Evolutionary conservation across 495 filamentous ascomycete species (phyloP).

Genomic region (Penicillium robsamsonii): DNA sequence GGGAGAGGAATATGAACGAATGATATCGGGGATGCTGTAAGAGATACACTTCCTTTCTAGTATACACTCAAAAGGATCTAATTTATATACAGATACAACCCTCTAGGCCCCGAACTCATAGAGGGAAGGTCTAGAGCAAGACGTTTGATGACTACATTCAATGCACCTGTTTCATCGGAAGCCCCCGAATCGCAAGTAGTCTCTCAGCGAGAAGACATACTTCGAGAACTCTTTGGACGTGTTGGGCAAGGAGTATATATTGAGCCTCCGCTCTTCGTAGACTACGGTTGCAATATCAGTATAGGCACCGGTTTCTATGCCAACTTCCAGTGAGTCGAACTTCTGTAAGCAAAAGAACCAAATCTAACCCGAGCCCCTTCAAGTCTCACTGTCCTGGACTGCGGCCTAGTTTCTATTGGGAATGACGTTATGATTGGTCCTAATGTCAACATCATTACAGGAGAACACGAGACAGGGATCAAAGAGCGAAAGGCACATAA

Average conservation of each 20-base stretch:
- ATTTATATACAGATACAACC: conserved; percentile 4
- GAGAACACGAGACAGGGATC: conserved; percentile 46
- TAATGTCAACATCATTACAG: conserved; percentile 43
- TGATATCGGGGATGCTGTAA: conserved; percentile 6
- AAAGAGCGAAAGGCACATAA: conserved; percentile 30
- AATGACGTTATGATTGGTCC: conserved; percentile 44
- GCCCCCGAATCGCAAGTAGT: not conserved
- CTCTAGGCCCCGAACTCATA: conserved; percentile 6
- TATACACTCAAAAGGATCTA: not conserved
- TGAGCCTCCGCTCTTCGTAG: conserved; percentile 6
- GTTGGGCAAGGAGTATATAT: conserved; percentile 3
- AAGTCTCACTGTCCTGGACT: conserved; percentile 44
- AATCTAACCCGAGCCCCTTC: not conserved
- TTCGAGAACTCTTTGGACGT: conserved; percentile 5
- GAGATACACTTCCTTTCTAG: not conserved
- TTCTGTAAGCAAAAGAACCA: not conserved
- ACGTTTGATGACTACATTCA: conserved; percentile 3
- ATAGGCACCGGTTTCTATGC: conserved; percentile 43
- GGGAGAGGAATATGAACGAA: conserved; percentile 4
- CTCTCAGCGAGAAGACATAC: not conserved
- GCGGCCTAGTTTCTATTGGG: conserved; percentile 43
- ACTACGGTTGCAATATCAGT: conserved; percentile 2
- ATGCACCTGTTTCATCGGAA: conserved; percentile 3
- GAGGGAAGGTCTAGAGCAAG: conserved; percentile 13
- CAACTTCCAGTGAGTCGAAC: conserved; percentile 40